Base-by-base conservation (phyloP, 805 yeast genomes). In the Sugiyamaella smithiae region DNA sequence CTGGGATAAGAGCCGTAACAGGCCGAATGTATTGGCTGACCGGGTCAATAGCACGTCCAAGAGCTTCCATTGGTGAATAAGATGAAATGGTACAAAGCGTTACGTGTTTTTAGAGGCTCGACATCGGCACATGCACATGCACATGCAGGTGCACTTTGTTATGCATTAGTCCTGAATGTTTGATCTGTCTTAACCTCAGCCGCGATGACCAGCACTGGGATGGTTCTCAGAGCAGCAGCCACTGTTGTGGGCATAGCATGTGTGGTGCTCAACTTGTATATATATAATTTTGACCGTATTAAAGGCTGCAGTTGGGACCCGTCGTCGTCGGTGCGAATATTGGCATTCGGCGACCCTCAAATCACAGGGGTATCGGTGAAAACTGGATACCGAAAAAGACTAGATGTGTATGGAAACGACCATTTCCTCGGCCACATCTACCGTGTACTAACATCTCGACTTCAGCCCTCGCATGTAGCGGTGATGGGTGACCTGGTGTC, bases 261-360 rank as follows among this genome's bases (percentile, higher is more conserved):
- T 0, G 36, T 71, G 1, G 66, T 35, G 19, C 38, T 83, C 42
- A 86, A 88, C 58, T 44, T 76, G 1, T 85, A 85, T 63, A 78
- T 87, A 6, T 85, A 81, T 68, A 80, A 88, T 24, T 89, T 87
- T 62, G 68, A 66, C 16, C 32, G 40, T 1, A 14, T 48, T 4
- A 26, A 29, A 19, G 45, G 44, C 19, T 44, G 66, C 46, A 7
- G 25, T 3, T 59, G 58, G 56, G 47, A 49, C 8, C 28, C 43
- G 1, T 45, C 36, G 14, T 53, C 61, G 8, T 81, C 77, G 56
- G 76, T 90, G 45, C 80, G 79, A 53, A 67, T 93, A 67, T 65
- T 90, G 55, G 85, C 96, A 4, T 83, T 89, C 65, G 99, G 98
- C 5, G 99, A 93, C 62, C 99, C 99, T 0, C 99, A 93, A 69